Percentiles rank a stretch among this genome's conserved stretches.
Evolutionary conservation across 257 asterid species (phyloP).

Genomic region (Solanum arcanum): DNA sequence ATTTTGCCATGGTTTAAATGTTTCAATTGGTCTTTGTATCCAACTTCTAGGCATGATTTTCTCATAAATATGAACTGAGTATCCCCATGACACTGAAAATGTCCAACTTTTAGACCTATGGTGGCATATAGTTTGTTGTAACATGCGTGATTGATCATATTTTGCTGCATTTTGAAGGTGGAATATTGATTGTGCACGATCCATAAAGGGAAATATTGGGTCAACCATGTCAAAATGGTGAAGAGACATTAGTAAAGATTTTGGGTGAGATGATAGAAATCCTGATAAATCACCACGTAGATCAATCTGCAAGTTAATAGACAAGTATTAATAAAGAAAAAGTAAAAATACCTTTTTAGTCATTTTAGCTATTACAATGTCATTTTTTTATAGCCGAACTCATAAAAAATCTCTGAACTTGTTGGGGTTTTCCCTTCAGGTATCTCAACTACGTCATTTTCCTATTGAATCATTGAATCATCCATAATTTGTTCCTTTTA

Average conservation of each 20-base stretch:
- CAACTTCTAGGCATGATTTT: conserved; percentile 20
- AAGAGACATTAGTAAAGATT: conserved; percentile 15
- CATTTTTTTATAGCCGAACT: not conserved
- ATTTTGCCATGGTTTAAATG: conserved; percentile 28
- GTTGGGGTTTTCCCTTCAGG: too few relatives aligned
- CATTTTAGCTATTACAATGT: not conserved
- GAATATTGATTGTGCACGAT: conserved; percentile 1
- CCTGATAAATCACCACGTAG: conserved; percentile 20
- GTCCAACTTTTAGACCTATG: conserved; percentile 22
- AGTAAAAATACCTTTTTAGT: not conserved
- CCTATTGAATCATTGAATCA: too few relatives aligned
- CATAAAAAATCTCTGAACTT: too few relatives aligned
- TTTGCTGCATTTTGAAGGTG: conserved; percentile 27
- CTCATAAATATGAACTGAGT: conserved; percentile 27
- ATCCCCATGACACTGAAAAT: conserved; percentile 36
- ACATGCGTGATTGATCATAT: conserved; percentile 24
- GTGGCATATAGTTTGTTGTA: conserved; percentile 35
- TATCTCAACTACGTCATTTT: too few relatives aligned
- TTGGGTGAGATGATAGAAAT: conserved; percentile 24
- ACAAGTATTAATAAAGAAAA: not conserved
- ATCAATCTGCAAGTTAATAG: conserved; percentile 12
- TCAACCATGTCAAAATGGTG: conserved; percentile 27
- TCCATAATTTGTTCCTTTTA: too few relatives aligned
- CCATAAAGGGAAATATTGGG: conserved; percentile 24
- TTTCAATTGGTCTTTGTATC: conserved; percentile 42